phyloP scores from a whole-genome alignment of 805 yeast genomes.

The Zygotorulaspora chibaensis region DNA sequence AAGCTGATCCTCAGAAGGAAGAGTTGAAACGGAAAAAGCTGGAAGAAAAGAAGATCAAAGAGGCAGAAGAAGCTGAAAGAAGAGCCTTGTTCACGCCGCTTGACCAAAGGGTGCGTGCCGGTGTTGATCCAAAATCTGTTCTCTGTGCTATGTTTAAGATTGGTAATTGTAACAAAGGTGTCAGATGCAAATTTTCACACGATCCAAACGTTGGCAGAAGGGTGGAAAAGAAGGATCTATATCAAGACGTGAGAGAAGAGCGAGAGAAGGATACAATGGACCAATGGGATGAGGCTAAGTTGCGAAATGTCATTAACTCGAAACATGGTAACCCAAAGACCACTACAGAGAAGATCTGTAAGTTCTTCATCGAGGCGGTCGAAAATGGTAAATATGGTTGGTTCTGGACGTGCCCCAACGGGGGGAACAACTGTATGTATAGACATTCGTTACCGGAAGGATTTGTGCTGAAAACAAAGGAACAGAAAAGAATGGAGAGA shows the following conservation, averaged over 20 bases:
- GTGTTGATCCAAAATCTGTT: slow-evolving; percentile 94
- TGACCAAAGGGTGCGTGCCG: slow-evolving; percentile 88
- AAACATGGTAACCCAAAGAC: slow-evolving; percentile 94
- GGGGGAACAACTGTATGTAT: slow-evolving; percentile 89
- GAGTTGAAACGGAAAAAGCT: slow-evolving; percentile 65
- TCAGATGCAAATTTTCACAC: slow-evolving; percentile 87
- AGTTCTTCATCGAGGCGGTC: slow-evolving; percentile 90
- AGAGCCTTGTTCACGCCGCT: slow-evolving; percentile 67
- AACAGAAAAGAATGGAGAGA: slow-evolving; percentile 85
- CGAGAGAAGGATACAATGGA: slow-evolving; percentile 89
- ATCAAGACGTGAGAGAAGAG: slow-evolving; percentile 73
- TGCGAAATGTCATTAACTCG: slow-evolving; percentile 77
- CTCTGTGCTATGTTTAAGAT: slow-evolving; percentile 86
- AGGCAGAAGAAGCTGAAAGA: slow-evolving; percentile 83
- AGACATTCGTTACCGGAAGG: slow-evolving; percentile 96
- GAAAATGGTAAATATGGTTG: slow-evolving; percentile 97
- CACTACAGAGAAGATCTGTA: slow-evolving; percentile 93
- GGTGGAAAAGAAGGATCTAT: slow-evolving; percentile 84
- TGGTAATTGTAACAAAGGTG: slow-evolving; percentile 78
- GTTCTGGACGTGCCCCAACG: slow-evolving; percentile 98
- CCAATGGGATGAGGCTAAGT: slow-evolving; percentile 93
- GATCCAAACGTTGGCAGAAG: slow-evolving; percentile 82
- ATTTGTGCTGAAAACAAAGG: slow-evolving; percentile 93
- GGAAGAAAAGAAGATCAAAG: slow-evolving; percentile 86
- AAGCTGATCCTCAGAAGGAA: slow-evolving; percentile 60